These are phyloP conservation scores for Cercophora scortea DNA, from an alignment of 495 filamentous ascomycete species.

Conservation along the genomic window DNA sequence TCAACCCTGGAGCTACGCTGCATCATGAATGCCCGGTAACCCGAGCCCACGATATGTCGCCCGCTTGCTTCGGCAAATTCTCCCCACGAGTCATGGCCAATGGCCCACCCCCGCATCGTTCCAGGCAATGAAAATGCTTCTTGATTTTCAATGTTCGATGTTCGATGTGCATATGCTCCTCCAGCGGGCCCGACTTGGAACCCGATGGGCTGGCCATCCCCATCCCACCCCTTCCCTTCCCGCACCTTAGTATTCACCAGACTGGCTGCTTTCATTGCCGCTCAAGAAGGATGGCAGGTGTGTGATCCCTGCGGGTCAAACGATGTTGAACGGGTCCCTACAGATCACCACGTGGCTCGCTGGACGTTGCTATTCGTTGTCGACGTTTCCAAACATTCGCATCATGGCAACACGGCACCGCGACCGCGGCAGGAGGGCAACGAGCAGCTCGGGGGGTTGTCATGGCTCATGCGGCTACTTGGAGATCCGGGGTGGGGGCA, in stretches of 20 bases:
- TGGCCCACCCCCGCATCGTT: too few species aligned
- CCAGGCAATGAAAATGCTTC: too few species aligned
- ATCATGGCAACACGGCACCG: slow-evolving; percentile 1
- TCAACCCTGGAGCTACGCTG: too few species aligned
- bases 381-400: slow-evolving; percentile 16
- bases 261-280: slow-evolving; percentile 13
- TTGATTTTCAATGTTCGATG: too few species aligned
- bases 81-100: slow-evolving; percentile 3
- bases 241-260: background rate
- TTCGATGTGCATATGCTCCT: too few species aligned
- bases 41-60: too few species aligned
- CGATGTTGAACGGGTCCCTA: background rate
- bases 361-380: slow-evolving; percentile 8
- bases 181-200: too few species aligned
- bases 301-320: slow-evolving; percentile 21
- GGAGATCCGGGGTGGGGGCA: background rate
- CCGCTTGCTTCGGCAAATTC: too few species aligned
- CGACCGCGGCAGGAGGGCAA: background rate
- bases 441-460: background rate
- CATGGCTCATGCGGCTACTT: background rate
- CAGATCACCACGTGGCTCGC: slow-evolving; percentile 2
- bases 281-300: slow-evolving; percentile 7
- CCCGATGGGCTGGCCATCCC: too few species aligned
- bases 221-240: background rate
- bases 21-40: too few species aligned